Evolutionary conservation across 2,329 filamentous ascomycete species (phyloP), one percentile per base, ranked within the genome.

Genomic region (Curvularia sp.): DNA sequence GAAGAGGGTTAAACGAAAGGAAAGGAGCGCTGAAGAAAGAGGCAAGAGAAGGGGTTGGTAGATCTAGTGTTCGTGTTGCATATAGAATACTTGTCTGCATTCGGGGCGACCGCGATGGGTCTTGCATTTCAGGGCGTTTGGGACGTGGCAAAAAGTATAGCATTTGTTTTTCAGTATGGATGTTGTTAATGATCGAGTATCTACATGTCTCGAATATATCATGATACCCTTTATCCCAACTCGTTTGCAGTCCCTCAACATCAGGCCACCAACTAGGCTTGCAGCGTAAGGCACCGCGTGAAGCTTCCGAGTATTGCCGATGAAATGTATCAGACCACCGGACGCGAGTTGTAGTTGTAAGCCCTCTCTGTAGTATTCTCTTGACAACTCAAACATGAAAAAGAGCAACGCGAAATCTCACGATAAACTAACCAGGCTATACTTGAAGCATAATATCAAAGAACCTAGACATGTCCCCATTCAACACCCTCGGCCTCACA

Each of bases 1-100:
- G 8, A 68, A 69, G 63, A 75, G 69, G 61, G 69, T 67, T 7
- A 75, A 70, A 62, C 88, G 89, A 75, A 96, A 92, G 84, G 90
- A 89, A 77, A 91, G 86, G 77, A 89, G 90, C 0, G 80, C 83
- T 66, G 89, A 92, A 79, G 87, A 90, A 73, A 88, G 90, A 76
- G 86, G 87, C 50, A 83, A 84, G 78, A 86, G 93, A 75, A 85
- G 89, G 70, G 89, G 89, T 7, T 93, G 87, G 80, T 92, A 61
- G 31, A 26, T 10, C 6, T 33, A 7, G 18, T 4, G n/a, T 33
- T 48, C 18, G 30, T 48, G n/a, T 5, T 26, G 28, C 4, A 22
- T 4, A 9, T 12, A 9, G 26, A 47, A 18, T n/a, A 18, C 10
- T 18, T 20, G 30, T 4, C 22, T 28, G 13, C 15, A 15, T 31